phyloP scores from a whole-genome alignment of 75 land plant species.

The Gnetum montanum region DNA sequence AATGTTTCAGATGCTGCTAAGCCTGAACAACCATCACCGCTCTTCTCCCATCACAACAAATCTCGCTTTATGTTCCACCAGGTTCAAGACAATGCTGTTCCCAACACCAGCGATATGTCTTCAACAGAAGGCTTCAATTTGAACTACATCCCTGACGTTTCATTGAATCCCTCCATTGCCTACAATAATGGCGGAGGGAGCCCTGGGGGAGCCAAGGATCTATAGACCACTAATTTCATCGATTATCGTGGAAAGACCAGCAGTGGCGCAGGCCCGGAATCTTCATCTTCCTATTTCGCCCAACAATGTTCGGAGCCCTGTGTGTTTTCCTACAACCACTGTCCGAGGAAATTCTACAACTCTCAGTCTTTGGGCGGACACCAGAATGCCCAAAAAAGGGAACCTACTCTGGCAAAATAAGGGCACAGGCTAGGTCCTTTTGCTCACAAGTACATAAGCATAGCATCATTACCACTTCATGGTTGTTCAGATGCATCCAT shows the following conservation, averaged over 20 bases:
- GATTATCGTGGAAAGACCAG: constrained; percentile 9
- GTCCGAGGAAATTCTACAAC: constrained; percentile 51
- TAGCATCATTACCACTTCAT: constrained; percentile 41
- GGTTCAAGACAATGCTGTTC: constrained; percentile 3
- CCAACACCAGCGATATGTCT: constrained; percentile 2
- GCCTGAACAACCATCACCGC: background rate
- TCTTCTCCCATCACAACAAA: background rate
- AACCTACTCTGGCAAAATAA: constrained; percentile 34
- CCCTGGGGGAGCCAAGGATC: background rate
- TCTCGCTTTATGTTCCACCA: background rate
- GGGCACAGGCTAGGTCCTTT: constrained; percentile 22
- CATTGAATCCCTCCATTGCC: background rate
- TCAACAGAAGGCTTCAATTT: background rate
- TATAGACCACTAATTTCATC: background rate
- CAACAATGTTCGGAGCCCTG: constrained; percentile 18
- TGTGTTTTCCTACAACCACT: constrained; percentile 51
- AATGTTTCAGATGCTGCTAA: constrained; percentile 2
- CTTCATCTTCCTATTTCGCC: background rate
- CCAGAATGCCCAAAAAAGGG: constrained; percentile 63
- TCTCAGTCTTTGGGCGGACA: constrained; percentile 72
- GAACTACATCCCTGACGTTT: background rate
- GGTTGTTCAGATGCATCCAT: constrained; percentile 17
- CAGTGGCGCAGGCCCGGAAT: constrained; percentile 23
- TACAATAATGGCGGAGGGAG: background rate
- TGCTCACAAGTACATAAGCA: constrained; percentile 19